phyloP scores from a whole-genome alignment of 371 early-diverging fungal species.

The Rhizopus arrhizus region DNA sequence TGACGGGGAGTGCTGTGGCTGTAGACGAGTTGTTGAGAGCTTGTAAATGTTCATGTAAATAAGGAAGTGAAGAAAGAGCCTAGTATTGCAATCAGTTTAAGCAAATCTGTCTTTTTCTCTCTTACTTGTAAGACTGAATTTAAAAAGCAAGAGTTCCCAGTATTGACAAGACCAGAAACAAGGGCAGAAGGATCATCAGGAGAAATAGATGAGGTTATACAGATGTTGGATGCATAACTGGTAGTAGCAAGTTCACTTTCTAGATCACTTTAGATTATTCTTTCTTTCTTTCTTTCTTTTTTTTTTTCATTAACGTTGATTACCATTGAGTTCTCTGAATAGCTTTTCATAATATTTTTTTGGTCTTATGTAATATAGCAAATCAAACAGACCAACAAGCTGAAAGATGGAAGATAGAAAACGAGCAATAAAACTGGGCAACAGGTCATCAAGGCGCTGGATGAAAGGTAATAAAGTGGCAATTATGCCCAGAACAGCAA shows the following conservation, averaged over 20 bases:
- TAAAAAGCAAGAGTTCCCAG: constrained; percentile 91
- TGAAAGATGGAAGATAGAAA: constrained; percentile 14
- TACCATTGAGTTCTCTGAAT: constrained; percentile 22
- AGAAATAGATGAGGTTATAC: constrained; percentile 17
- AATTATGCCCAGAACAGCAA: constrained; percentile 23
- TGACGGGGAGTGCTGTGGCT: constrained; percentile 34
- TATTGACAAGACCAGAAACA: constrained; percentile 74
- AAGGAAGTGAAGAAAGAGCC: constrained; percentile 47
- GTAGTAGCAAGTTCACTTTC: constrained; percentile 21
- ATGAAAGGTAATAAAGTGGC: constrained; percentile 24
- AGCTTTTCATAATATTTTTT: constrained; percentile 26
- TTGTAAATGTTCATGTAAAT: constrained; percentile 39
- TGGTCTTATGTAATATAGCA: constrained; percentile 26
- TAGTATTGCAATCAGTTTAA: constrained; percentile 1
- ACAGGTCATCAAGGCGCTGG: constrained; percentile 13
- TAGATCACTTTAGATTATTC: constrained; percentile 2
- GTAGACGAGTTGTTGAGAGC: constrained; percentile 19
- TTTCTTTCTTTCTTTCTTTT: background rate
- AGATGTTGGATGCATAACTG: constrained; percentile 19
- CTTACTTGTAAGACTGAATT: constrained; percentile 83
- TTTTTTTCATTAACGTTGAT: background rate
- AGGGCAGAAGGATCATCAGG: constrained; percentile 14
- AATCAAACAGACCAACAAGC: constrained; percentile 15
- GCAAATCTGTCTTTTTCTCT: constrained; percentile 1
- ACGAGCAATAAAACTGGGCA: constrained; percentile 18